phyloP scores from a whole-genome alignment of 768 basidiomycete genomes.

The Naganishia kalamii region DNA sequence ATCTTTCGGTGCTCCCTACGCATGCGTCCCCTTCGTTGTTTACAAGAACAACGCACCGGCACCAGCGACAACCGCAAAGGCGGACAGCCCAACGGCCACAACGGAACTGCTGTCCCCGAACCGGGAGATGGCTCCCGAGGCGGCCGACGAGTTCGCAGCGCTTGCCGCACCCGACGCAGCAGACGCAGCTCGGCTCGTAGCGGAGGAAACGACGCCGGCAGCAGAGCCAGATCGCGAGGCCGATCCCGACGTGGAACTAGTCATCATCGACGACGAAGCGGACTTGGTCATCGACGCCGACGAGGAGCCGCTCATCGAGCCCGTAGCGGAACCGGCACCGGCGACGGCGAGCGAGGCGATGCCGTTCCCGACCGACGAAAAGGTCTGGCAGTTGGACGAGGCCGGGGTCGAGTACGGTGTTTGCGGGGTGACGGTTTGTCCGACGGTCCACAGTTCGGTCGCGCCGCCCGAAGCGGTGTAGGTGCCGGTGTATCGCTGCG shows the following conservation, averaged over 20 bases:
- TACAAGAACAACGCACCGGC: constrained; percentile 18
- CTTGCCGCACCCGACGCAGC: neutral
- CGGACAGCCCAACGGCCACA: constrained; percentile 8
- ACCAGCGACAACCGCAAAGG: constrained; percentile 11
- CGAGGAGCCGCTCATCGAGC: constrained; percentile 22
- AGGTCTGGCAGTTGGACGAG: constrained; percentile 46
- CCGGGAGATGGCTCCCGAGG: neutral
- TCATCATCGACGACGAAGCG: neutral
- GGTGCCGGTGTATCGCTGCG: constrained; percentile 47
- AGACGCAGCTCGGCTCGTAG: neutral
- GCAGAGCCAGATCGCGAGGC: constrained; percentile 2
- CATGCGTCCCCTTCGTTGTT: neutral
- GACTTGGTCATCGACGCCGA: neutral
- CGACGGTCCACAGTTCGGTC: constrained; percentile 38
- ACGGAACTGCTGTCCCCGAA: neutral
- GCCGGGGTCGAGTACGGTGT: constrained; percentile 39
- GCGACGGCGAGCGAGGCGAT: constrained; percentile 8
- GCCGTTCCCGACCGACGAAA: neutral
- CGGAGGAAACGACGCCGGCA: neutral
- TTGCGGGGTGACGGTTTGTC: constrained; percentile 45
- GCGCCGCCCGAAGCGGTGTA: constrained; percentile 37
- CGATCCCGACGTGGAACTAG: neutral
- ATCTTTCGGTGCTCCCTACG: neutral
- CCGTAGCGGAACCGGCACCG: neutral
- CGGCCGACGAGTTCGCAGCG: neutral